Evolutionary conservation across 306 rosid genomes (phyloP), one percentile per base, ranked within the genome.

Genomic region (Ceratonia siliqua): DNA sequence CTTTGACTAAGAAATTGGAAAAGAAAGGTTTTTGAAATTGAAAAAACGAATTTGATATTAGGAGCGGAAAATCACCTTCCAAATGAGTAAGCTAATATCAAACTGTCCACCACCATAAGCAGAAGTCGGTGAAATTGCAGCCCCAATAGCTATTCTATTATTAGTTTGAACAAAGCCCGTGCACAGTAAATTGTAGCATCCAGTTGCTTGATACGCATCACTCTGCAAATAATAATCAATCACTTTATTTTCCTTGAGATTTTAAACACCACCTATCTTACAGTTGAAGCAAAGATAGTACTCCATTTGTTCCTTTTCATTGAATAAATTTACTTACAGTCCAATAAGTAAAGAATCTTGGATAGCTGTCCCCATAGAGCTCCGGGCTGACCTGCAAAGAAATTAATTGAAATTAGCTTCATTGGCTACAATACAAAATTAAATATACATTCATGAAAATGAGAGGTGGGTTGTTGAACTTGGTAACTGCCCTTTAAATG

Each of bases 281-380:
- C 53, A 53, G 70, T 70, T 74, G 8, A 83, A 76, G 75, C 72
- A 68, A 84, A 28, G 64, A 53, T 5, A 41, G 57, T 5, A 50
- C 21, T 7, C 45, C 41, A 39, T 66, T 3, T n/a, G 4, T 11
- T 43, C 3, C 1, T 15, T 62, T 76, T 55, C 20, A n/a, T 53
- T 61, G 9, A 54, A 42, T 54, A 59, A 74, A 53, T 74, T 35
- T 52, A 84, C 97, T 88, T 66, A 94, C 98, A 10, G 98, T 94
- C 98, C 98, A 94, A 33, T 94, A 94, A 53, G 98, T 94, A 84
- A 94, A 94, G 82, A 94, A 91, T 84, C 98, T 87, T 7, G 98
- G 94, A 70, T 88, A 88, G 72, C 55, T 91, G 82, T 94, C 98
- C 75, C 98, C 98, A 70, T 94, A 94, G 18, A 94, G 90, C 90